phyloP scores from a whole-genome alignment of 1,284 basidiomycete genomes.

The Pulveroboletus sp. region DNA sequence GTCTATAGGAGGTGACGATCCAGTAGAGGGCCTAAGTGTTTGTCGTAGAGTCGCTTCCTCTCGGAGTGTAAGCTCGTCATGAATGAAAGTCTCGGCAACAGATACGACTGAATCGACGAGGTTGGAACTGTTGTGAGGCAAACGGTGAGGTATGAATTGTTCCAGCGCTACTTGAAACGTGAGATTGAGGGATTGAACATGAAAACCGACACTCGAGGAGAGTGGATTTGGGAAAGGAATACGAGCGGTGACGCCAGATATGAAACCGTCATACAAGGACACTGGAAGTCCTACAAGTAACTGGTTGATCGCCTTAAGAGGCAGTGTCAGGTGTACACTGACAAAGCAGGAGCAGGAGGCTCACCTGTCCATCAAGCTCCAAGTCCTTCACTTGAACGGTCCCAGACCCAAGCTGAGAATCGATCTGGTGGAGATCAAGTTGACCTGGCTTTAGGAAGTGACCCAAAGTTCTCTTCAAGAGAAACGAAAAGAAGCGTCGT shows the following conservation, averaged over 20 bases:
- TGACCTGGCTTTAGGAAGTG: slow-evolving; percentile 86
- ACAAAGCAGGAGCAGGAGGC: slow-evolving; percentile 18
- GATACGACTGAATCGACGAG: slow-evolving; percentile 76
- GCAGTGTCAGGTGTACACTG: slow-evolving; percentile 13
- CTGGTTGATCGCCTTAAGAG: slow-evolving; percentile 72
- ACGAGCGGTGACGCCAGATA: slow-evolving; percentile 70
- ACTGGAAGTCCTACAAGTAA: slow-evolving; percentile 70
- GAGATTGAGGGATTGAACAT: slow-evolving; percentile 58
- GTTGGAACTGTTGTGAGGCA: slow-evolving; percentile 34
- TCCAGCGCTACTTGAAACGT: slow-evolving; percentile 50
- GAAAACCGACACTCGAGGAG: slow-evolving; percentile 67
- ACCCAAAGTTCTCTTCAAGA: slow-evolving; percentile 81
- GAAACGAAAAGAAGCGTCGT: slow-evolving; percentile 85
- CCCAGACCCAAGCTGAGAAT: slow-evolving; percentile 89
- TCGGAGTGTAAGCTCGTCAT: slow-evolving; percentile 69
- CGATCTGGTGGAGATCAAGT: slow-evolving; percentile 83
- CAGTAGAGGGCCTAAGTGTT: slow-evolving; percentile 53
- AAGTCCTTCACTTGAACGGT: slow-evolving; percentile 84
- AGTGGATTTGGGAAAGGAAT: slow-evolving; percentile 77
- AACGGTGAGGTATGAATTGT: slow-evolving; percentile 13
- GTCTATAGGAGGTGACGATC: slow-evolving; percentile 30
- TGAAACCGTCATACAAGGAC: slow-evolving; percentile 63
- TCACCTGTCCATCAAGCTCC: slow-evolving; percentile 73
- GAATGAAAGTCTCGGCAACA: slow-evolving; percentile 81
- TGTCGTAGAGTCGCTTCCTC: slow-evolving; percentile 74